A percentile compares a stretch with the other conserved stretches of the same genome.
These are phyloP conservation scores for Penicillium angulare DNA, from an alignment of 495 filamentous ascomycete species.

Conservation along the genomic window DNA sequence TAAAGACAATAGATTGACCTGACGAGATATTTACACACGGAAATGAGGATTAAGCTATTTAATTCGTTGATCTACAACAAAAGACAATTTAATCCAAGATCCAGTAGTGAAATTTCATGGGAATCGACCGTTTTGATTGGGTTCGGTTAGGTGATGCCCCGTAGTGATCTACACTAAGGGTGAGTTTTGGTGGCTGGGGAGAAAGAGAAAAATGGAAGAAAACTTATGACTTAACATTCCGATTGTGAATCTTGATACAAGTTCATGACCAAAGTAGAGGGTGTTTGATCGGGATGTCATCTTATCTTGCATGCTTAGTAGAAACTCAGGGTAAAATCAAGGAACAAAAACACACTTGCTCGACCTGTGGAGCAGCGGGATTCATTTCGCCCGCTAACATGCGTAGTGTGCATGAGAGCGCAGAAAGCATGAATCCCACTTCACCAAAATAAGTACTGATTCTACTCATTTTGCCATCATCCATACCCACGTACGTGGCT, in stretches of 20 bases:
- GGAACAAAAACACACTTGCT: not conserved
- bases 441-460: not conserved
- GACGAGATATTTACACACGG: no score
- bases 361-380: not conserved
- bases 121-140: not conserved
- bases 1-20: no score
- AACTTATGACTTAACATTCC: no score
- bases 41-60: not conserved
- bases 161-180: not conserved
- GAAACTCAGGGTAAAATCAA: not conserved
- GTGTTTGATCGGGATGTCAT: no score
- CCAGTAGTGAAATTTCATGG: no score
- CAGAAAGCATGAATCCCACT: not conserved
- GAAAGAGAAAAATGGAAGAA: not conserved
- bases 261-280: no score
- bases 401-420: not conserved
- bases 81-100: not conserved
- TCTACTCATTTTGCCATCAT: not conserved
- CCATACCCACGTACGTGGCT: constrained; percentile 7
- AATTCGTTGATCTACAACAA: no score
- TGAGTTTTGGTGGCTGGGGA: constrained; percentile 2
- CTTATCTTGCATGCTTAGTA: constrained; percentile 14
- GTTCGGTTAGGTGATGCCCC: not conserved
- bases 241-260: no score
- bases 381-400: not conserved